Conservation (phyloP, 2,329 filamentous ascomycete species). For the Fusarium subtropicale region DNA sequence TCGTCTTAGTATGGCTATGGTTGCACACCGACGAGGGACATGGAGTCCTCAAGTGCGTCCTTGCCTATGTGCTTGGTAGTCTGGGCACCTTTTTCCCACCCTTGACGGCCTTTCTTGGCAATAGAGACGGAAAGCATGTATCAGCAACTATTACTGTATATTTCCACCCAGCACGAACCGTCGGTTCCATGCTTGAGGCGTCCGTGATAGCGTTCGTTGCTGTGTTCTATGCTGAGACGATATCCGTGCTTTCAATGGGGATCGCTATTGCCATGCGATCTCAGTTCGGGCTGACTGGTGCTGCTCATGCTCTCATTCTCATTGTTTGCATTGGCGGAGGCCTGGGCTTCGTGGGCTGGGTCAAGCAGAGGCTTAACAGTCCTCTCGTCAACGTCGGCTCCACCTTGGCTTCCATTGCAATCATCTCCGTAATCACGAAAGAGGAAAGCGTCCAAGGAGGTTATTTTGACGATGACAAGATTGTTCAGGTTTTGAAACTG, state of each 20-base stretch:
- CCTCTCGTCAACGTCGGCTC: slow-evolving; percentile 86
- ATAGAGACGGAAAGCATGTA: slow-evolving; percentile 92
- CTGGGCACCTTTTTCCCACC: slow-evolving; percentile 84
- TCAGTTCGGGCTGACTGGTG: slow-evolving; percentile 70
- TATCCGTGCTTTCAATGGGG: slow-evolving; percentile 89
- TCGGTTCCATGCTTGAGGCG: slow-evolving; percentile 91
- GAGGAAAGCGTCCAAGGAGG: slow-evolving; percentile 88
- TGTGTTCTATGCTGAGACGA: slow-evolving; percentile 75
- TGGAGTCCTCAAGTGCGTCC: slow-evolving; percentile 87
- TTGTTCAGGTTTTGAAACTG: slow-evolving; percentile 85
- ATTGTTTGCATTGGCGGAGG: slow-evolving; percentile 87
- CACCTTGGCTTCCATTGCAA: slow-evolving; percentile 86
- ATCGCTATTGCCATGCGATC: slow-evolving; percentile 82
- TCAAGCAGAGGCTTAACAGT: slow-evolving; percentile 81
- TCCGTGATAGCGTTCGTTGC: slow-evolving; percentile 80
- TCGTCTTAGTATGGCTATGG: slow-evolving; percentile 65
- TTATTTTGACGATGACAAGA: slow-evolving; percentile 83
- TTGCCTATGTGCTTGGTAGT: slow-evolving; percentile 89
- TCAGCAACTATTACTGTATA: slow-evolving; percentile 95
- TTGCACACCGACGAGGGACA: slow-evolving; percentile 78
- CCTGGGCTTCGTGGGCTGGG: slow-evolving; percentile 88
- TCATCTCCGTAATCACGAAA: slow-evolving; percentile 91
- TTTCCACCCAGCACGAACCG: slow-evolving; percentile 88
- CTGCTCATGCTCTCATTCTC: slow-evolving; percentile 84
- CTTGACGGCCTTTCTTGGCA: slow-evolving; percentile 79